phyloP scores from a whole-genome alignment of 768 basidiomycete genomes.

The Thelephora ganbajun region DNA sequence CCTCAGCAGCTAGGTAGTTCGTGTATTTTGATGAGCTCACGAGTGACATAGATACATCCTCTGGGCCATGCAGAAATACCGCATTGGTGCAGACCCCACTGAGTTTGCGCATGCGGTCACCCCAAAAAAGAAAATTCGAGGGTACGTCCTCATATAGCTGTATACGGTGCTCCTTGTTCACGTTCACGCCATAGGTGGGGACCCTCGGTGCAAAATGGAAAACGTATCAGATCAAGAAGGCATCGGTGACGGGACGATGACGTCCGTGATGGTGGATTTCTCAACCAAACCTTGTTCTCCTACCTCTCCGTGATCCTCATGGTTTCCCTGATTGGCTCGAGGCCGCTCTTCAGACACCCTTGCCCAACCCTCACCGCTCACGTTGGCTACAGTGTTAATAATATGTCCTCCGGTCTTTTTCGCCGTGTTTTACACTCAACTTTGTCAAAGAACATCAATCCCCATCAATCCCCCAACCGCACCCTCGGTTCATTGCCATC shows the following conservation, averaged over 20 bases:
- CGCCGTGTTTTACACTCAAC: too few species aligned
- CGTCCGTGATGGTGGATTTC: too few species aligned
- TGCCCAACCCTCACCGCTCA: too few species aligned
- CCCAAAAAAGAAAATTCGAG: constrained; percentile 69
- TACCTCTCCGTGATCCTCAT: too few species aligned
- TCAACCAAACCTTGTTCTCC: neutral
- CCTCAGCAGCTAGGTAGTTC: neutral
- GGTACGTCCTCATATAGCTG: constrained; percentile 33
- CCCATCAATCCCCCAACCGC: too few species aligned
- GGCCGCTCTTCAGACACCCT: too few species aligned
- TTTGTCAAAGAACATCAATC: too few species aligned
- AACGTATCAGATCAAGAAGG: constrained; percentile 55
- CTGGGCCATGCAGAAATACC: constrained; percentile 77
- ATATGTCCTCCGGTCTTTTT: too few species aligned
- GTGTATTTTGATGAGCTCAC: neutral
- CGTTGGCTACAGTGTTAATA: too few species aligned
- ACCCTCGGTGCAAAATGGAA: constrained; percentile 60
- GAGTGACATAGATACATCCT: constrained; percentile 49
- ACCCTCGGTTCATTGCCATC: too few species aligned
- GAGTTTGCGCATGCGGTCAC: constrained; percentile 50
- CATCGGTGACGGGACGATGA: constrained; percentile 21
- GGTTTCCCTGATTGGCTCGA: too few species aligned
- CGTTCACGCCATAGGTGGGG: constrained; percentile 39
- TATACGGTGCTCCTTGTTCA: neutral
- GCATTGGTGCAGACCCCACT: constrained; percentile 36